A percentile compares a stretch with the other conserved stretches of the same genome.
phyloP scores from a whole-genome alignment of 2,329 filamentous ascomycete genomes.

The Cladophialophora exuberans region DNA sequence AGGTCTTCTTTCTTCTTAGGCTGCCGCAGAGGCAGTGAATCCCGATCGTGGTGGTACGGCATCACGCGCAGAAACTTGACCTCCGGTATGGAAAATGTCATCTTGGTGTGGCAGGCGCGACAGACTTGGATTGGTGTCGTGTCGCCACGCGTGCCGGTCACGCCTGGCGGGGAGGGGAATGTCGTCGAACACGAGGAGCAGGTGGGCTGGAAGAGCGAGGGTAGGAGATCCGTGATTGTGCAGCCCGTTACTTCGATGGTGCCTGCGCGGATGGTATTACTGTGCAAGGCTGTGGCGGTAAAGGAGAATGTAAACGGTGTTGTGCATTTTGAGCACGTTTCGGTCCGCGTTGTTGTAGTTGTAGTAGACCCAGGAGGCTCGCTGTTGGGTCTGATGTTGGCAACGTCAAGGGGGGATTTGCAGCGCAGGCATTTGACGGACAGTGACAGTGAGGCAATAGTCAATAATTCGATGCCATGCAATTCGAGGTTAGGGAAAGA shows the following conservation, averaged over 20 bases:
- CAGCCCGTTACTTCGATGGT: slow-evolving; percentile 78
- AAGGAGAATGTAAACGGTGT: slow-evolving; percentile 49
- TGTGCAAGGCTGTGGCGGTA: slow-evolving; percentile 71
- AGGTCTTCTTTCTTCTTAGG: slow-evolving; percentile 53
- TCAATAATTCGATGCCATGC: slow-evolving; percentile 74
- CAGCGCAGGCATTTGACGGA: slow-evolving; percentile 79
- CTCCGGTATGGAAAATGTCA: slow-evolving; percentile 77
- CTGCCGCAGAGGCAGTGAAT: slow-evolving; percentile 34
- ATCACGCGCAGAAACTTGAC: slow-evolving; percentile 76
- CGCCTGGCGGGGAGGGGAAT: slow-evolving; percentile 60
- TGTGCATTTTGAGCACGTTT: slow-evolving; percentile 60
- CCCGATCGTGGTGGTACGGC: slow-evolving; percentile 45
- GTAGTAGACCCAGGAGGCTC: slow-evolving; percentile 19
- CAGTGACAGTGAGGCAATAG: slow-evolving; percentile 68
- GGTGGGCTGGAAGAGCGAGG: slow-evolving; percentile 77
- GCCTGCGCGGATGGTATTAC: slow-evolving; percentile 72
- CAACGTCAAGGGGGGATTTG: slow-evolving; percentile 72
- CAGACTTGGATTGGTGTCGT: slow-evolving; percentile 74
- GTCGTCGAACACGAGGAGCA: slow-evolving; percentile 75
- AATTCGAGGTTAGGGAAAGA: slow-evolving; percentile 79
- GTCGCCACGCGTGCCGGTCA: slow-evolving; percentile 75
- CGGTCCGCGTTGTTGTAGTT: slow-evolving; percentile 33
- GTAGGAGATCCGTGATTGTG: slow-evolving; percentile 74
- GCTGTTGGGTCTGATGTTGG: slow-evolving; percentile 62
- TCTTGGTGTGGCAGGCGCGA: slow-evolving; percentile 76